Conservation (phyloP, 2,329 filamentous ascomycete genomes). For the Pseudocercospora musae region DNA sequence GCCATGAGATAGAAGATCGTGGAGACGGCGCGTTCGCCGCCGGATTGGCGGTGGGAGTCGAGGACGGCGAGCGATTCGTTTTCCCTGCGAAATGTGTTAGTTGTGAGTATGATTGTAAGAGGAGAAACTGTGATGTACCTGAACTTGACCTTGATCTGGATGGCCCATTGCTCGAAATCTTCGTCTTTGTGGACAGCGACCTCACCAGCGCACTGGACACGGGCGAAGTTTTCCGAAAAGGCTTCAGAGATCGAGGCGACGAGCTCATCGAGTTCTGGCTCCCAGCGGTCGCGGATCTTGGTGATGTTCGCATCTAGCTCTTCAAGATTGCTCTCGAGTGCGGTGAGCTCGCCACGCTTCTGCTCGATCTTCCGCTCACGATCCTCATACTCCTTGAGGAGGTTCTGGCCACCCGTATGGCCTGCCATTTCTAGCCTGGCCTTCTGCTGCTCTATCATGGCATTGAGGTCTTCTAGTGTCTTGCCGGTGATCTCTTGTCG, state of each 20-base stretch:
- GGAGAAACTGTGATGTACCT: conserved; percentile 54
- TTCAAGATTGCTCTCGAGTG: conserved; percentile 54
- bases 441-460: conserved; percentile 70
- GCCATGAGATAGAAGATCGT: conserved; percentile 99
- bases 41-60: conserved; percentile 89
- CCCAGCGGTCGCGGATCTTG: conserved; percentile 70
- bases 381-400: conserved; percentile 73
- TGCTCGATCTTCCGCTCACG: conserved; percentile 67
- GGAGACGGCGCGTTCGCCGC: conserved; percentile 90
- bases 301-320: conserved; percentile 58
- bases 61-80: conserved; percentile 80
- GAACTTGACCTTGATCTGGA: conserved; percentile 94
- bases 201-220: conserved; percentile 91
- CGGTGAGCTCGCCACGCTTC: conserved; percentile 51
- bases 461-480: conserved; percentile 54
- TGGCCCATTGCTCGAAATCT: conserved; percentile 90
- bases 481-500: conserved; percentile 22
- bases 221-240: conserved; percentile 88
- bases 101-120: conserved; percentile 2
- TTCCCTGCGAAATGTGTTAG: conserved; percentile 51
- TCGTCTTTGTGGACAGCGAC: conserved; percentile 80
- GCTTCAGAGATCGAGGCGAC: conserved; percentile 80
- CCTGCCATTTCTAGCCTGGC: conserved; percentile 76
- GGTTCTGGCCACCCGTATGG: conserved; percentile 61
- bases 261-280: conserved; percentile 75